Evolutionary conservation across 148 eudicot species (phyloP).

Genomic region (Spergularia marina): DNA sequence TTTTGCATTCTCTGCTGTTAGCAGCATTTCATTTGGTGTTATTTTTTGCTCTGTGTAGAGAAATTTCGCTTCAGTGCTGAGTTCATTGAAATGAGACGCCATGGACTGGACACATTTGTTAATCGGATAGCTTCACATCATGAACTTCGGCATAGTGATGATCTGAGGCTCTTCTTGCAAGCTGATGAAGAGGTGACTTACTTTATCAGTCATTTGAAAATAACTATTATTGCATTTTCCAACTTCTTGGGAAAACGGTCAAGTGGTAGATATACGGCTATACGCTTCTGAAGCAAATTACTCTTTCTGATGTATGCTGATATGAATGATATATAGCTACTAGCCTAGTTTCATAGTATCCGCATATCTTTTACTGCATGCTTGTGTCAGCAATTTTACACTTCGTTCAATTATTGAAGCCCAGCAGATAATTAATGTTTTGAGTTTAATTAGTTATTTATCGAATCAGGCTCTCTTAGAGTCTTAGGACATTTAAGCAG

Average conservation of each 20-base stretch:
- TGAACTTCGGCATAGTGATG: conserved; percentile 85
- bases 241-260: neutral
- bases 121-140: conserved; percentile 88
- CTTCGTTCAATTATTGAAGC: neutral
- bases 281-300: neutral
- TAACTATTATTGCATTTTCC: neutral
- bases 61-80: conserved; percentile 97
- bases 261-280: neutral
- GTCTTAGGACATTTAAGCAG: neutral
- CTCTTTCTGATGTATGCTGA: conserved; percentile 1
- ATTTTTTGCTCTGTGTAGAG: conserved; percentile 50
- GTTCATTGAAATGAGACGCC: conserved; percentile 97
- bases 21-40: neutral
- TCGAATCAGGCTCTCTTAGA: neutral
- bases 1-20: no score
- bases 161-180: conserved; percentile 82
- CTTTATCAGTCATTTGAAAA: conserved; percentile 13
- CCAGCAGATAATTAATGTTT: neutral
- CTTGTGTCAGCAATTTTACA: neutral
- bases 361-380: neutral
- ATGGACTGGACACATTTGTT: conserved; percentile 82
- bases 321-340: neutral
- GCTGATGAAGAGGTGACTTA: conserved; percentile 89
- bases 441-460: neutral
- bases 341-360: neutral